phyloP scores from a whole-genome alignment of 83 land plant genomes.

The Thuja plicata region DNA sequence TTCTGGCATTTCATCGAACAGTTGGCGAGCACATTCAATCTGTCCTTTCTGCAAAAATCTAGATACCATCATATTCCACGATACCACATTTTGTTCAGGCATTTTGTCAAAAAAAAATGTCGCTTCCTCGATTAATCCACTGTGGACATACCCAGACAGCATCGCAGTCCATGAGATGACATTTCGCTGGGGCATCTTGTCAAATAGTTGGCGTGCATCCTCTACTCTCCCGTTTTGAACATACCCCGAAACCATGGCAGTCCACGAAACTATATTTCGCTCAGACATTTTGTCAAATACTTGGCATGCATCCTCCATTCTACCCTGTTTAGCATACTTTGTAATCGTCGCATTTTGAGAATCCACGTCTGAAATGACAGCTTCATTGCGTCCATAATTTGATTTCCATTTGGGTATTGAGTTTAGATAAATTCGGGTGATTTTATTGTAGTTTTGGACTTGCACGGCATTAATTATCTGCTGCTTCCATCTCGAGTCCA shows the following conservation, averaged over 20 bases:
- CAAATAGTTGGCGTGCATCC: background rate
- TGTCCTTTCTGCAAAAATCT: background rate
- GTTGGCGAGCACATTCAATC: background rate
- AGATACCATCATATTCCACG: background rate
- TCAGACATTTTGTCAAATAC: conserved; percentile 5
- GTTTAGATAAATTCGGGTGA: background rate
- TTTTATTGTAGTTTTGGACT: background rate
- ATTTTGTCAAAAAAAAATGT: background rate
- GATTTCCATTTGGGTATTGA: background rate
- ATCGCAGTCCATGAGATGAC: background rate
- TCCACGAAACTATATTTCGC: background rate
- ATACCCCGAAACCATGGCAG: conserved; percentile 5
- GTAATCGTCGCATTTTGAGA: background rate
- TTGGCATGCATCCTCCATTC: background rate
- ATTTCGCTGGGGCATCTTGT: background rate
- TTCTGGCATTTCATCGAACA: background rate
- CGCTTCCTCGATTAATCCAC: background rate
- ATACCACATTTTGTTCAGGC: background rate
- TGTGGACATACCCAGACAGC: conserved; percentile 1
- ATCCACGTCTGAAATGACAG: background rate
- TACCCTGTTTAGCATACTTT: background rate
- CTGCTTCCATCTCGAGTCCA: background rate
- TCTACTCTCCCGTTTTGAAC: background rate
- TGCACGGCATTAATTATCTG: background rate
- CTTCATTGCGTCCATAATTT: background rate